phyloP scores from a whole-genome alignment of 179 eudicot genomes.

The Dionaea muscipula region DNA sequence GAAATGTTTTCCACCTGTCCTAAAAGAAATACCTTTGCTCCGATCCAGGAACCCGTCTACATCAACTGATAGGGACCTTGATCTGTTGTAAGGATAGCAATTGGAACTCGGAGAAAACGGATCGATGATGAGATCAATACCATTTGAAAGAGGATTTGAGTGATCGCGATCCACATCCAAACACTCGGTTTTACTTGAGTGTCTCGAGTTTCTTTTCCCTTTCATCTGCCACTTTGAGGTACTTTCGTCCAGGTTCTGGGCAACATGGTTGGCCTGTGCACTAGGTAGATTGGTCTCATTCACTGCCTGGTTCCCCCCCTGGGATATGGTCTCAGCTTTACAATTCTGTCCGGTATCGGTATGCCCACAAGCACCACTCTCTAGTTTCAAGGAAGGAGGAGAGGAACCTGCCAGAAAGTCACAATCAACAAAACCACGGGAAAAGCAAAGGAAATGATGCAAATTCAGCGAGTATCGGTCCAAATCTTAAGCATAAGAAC shows the following conservation, averaged over 20 bases:
- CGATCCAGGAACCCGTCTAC: slow-evolving; percentile 24
- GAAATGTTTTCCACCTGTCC: slow-evolving; percentile 11
- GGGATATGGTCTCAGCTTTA: slow-evolving; percentile 27
- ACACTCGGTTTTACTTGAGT: slow-evolving; percentile 21
- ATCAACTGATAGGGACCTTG: too few relatives aligned
- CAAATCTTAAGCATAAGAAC: too few relatives aligned
- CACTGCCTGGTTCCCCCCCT: slow-evolving; percentile 29
- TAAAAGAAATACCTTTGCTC: slow-evolving; percentile 15
- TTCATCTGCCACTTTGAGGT: slow-evolving; percentile 76
- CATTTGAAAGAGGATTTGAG: slow-evolving; percentile 16
- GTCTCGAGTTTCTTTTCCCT: slow-evolving; percentile 61
- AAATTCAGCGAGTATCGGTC: too few relatives aligned
- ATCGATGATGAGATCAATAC: slow-evolving; percentile 10
- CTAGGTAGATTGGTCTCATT: slow-evolving; percentile 37
- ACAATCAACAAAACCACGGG: not conserved
- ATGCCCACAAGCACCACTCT: slow-evolving; percentile 16
- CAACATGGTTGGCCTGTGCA: slow-evolving; percentile 16
- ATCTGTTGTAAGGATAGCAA: too few relatives aligned
- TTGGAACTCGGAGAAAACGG: slow-evolving; percentile 17
- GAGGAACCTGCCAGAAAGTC: slow-evolving; percentile 19
- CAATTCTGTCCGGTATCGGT: slow-evolving; percentile 29
- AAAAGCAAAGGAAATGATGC: too few relatives aligned
- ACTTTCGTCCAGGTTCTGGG: slow-evolving; percentile 27
- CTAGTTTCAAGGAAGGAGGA: slow-evolving; percentile 22
- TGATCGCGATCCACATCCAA: slow-evolving; percentile 18